Evolutionary conservation across 495 filamentous ascomycete genomes (phyloP).

Genomic region (Penicillium daleae): DNA sequence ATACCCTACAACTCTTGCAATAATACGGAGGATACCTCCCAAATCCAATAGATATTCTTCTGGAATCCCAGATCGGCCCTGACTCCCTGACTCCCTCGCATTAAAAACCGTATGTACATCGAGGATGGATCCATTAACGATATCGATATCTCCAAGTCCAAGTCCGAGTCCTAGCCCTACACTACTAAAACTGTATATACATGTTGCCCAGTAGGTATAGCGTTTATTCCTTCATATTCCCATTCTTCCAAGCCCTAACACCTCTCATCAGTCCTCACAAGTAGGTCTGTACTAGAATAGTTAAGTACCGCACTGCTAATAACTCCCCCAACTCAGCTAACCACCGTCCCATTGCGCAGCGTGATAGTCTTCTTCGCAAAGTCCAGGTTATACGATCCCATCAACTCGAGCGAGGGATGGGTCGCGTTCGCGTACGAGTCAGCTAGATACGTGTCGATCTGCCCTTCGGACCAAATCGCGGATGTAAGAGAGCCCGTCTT

Average conservation of each 20-base stretch:
- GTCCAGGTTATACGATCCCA: slow-evolving; percentile 43
- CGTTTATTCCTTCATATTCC: no score
- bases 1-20: no score
- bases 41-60: neutral
- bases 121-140: neutral
- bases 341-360: slow-evolving; percentile 43
- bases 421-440: slow-evolving; percentile 30
- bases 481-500: slow-evolving; percentile 47
- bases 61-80: neutral
- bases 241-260: no score
- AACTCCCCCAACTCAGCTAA: slow-evolving; percentile 31
- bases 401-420: slow-evolving; percentile 23
- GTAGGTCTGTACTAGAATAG: no score
- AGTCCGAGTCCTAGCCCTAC: neutral
- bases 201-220: neutral
- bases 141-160: neutral
- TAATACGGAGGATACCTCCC: neutral
- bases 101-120: neutral
- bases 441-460: slow-evolving; percentile 41
- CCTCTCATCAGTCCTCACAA: no score
- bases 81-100: neutral
- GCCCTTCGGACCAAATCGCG: slow-evolving; percentile 37
- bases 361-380: slow-evolving; percentile 50
- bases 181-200: no score
- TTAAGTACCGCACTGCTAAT: neutral